Percentiles rank a stretch among this genome's conserved stretches.
Conservation (phyloP, 495 filamentous ascomycete genomes). For the Xylaria telfairii region DNA sequence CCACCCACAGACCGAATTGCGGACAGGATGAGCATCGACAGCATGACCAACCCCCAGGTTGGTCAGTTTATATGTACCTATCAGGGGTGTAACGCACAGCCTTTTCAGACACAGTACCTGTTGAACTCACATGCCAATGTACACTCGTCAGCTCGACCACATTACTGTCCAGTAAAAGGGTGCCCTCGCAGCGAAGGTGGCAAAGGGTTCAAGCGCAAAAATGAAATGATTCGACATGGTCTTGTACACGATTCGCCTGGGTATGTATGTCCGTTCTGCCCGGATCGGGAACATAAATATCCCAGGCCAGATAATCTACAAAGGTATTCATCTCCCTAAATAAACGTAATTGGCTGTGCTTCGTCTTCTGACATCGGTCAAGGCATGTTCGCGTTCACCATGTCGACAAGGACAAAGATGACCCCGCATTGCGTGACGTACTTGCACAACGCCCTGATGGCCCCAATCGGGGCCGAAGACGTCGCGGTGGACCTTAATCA, state of each 20-base stretch:
- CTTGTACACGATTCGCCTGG: conserved; percentile 94
- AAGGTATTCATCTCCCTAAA: conserved; percentile 64
- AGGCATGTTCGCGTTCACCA: conserved; percentile 93
- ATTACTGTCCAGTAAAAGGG: conserved; percentile 84
- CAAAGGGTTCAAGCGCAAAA: conserved; percentile 97
- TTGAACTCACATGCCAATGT: conserved; percentile 96
- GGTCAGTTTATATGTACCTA: conserved; percentile 54
- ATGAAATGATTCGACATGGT: conserved; percentile 98
- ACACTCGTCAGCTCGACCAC: conserved; percentile 86
- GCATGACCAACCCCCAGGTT: conserved; percentile 48
- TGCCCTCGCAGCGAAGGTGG: conserved; percentile 83
- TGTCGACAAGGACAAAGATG: conserved; percentile 83
- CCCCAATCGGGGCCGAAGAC: conserved; percentile 79
- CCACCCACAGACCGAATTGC: conserved; percentile 45
- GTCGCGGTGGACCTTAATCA: conserved; percentile 56
- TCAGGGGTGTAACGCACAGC: conserved; percentile 74
- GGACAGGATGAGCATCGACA: conserved; percentile 61
- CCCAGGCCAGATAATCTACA: conserved; percentile 97
- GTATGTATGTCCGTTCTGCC: conserved; percentile 97
- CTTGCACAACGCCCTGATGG: conserved; percentile 85
- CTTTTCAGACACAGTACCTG: conserved; percentile 87
- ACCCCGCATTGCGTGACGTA: conserved; percentile 77
- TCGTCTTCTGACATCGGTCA: conserved; percentile 30
- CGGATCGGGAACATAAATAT: conserved; percentile 94
- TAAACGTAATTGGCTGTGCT: neutral